phyloP scores from a whole-genome alignment of 176 grass and related monocot species.

The Miscanthus lutarioriparius region DNA sequence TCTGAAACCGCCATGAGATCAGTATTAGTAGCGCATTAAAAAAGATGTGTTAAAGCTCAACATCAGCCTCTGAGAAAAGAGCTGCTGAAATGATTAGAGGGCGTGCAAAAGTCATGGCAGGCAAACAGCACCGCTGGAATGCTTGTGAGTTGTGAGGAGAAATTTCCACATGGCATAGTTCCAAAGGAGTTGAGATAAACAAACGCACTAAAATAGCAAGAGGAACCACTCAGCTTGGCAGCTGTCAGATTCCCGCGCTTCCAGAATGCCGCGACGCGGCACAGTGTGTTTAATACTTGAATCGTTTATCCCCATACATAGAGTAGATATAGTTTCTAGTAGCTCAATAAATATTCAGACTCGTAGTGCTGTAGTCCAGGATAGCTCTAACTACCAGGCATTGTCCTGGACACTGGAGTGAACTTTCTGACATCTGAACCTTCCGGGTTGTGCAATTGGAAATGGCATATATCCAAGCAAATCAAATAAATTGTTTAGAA shows the following conservation, averaged over 20 bases:
- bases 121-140: not conserved
- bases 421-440: conserved; percentile 26
- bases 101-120: conserved; percentile 6
- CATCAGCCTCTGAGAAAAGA: not conserved
- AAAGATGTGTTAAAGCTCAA: not conserved
- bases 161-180: conserved; percentile 32
- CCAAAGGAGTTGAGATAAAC: conserved; percentile 26
- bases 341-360: not conserved
- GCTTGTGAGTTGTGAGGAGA: not conserved
- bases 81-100: conserved; percentile 14
- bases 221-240: conserved; percentile 21
- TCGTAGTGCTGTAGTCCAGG: not conserved
- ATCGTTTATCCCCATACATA: conserved; percentile 4
- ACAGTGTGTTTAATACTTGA: conserved; percentile 2
- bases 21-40: not conserved
- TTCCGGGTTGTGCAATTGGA: not conserved
- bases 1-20: conserved; percentile 53
- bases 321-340: not conserved
- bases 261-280: not conserved
- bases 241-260: conserved; percentile 53
- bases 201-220: conserved; percentile 16
- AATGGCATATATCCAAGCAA: not conserved
- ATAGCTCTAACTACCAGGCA: not conserved
- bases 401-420: not conserved
- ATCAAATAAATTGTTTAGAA: not conserved